Evolutionary conservation across 768 basidiomycete genomes (phyloP).

Genomic region (Mycena maculata): DNA sequence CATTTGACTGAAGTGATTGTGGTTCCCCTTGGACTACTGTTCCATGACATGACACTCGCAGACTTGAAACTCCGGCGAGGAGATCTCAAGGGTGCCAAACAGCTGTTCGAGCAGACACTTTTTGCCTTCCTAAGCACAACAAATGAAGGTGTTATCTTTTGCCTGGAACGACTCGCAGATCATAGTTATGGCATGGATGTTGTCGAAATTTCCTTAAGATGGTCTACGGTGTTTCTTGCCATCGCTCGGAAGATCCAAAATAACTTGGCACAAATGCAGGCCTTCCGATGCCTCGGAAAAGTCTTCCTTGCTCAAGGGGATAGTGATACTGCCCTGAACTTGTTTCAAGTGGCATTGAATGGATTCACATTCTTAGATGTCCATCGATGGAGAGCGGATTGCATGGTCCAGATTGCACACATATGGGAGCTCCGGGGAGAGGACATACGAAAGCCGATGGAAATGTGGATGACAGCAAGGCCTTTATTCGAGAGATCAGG

Average conservation of each 20-base stretch:
- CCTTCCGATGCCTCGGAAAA: slow-evolving; percentile 12
- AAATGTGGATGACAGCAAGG: not conserved
- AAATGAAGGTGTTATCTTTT: not conserved
- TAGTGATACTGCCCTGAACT: not conserved
- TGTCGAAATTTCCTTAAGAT: not conserved
- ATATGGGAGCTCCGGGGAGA: not conserved
- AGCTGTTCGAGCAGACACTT: not conserved
- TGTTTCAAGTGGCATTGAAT: slow-evolving; percentile 9
- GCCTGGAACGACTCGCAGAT: slow-evolving; percentile 7
- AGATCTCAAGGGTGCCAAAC: not conserved
- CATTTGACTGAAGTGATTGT: not conserved
- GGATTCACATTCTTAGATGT: slow-evolving; percentile 13
- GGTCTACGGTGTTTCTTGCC: slow-evolving; percentile 3
- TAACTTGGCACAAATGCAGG: not conserved
- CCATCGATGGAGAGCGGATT: slow-evolving; percentile 16
- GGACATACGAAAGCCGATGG: not conserved
- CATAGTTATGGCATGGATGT: not conserved
- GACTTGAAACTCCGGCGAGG: not conserved
- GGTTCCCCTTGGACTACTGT: not conserved
- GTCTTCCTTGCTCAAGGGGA: not conserved
- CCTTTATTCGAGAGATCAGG: not conserved
- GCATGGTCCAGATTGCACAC: slow-evolving; percentile 5
- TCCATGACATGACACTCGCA: too few relatives aligned
- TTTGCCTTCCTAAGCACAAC: not conserved
- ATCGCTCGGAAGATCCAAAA: not conserved